Evolutionary conservation across 345 rosid species (phyloP), one percentile per base, ranked within the genome.

Genomic region (Eucalyptus tenuipes): DNA sequence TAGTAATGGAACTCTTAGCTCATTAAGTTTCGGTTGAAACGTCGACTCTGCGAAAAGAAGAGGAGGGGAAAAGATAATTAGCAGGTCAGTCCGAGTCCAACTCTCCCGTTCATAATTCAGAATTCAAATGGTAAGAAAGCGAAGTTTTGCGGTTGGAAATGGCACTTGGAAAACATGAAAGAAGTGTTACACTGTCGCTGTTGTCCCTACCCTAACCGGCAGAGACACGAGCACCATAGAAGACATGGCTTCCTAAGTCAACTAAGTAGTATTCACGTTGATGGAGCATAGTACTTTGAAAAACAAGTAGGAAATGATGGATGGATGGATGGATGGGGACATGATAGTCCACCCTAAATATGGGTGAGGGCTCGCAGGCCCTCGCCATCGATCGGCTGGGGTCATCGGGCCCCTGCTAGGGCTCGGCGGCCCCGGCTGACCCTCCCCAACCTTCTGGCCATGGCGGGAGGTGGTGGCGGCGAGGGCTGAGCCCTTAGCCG

Each of bases 271-370:
- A 55, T 24, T 55, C 61, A 24, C 29, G 61, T 55, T 55, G 29
- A 22, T 55, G 61, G 61, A 4, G 55, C 55, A 52, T 52, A 18
- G 24, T 18, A 52, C 55, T 0, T 52, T 52, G 55, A 52, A 18
- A 52, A 52, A 50, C 4, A 50, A 50, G 55, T 50, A 50, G 55
- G 55, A 50, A 50, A 50, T n/a, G n/a, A n/a, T n/a, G n/a, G n/a
- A n/a, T n/a, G 55, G 55, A 50, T 50, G 4, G 8, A 50, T 50
- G 55, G 55, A 50, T 50, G 22, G 55, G 55, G 55, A 50, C 55
- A 50, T 50, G 9, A 50, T 16, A 50, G 55, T 50, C 55, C 0
- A 0, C 55, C 55, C 1, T 1, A 50, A 1, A 12, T 44, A 2
- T 44, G 9, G 45, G 45, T 2, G 9, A 44, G 45, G 45, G 45